phyloP scores from a whole-genome alignment of 306 rosid species.

The Boehmeria nivea region DNA sequence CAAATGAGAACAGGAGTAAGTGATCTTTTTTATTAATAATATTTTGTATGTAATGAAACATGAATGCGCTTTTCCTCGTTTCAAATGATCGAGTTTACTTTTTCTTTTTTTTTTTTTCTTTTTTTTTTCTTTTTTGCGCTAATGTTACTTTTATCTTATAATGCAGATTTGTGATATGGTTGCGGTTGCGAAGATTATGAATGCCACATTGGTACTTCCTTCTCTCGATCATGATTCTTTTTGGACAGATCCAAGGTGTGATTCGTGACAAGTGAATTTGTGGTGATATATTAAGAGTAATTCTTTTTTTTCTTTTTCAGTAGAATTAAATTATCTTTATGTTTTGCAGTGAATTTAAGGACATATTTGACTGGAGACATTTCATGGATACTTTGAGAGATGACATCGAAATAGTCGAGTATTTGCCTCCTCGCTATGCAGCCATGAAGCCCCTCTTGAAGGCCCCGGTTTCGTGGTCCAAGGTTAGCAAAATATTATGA shows the following conservation, averaged over 20 bases:
- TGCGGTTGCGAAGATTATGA: slow-evolving; percentile 93
- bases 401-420: slow-evolving; percentile 68
- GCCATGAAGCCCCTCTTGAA: slow-evolving; percentile 49
- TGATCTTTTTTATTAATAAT: neutral
- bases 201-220: slow-evolving; percentile 94
- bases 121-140: slow-evolving; percentile 29
- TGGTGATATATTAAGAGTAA: neutral
- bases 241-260: slow-evolving; percentile 98
- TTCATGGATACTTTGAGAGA: slow-evolving; percentile 67
- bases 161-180: slow-evolving; percentile 99
- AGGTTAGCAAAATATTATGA: slow-evolving; percentile 42
- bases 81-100: neutral
- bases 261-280: neutral
- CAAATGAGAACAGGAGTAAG: slow-evolving; percentile 99
- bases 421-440: slow-evolving; percentile 59
- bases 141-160: slow-evolving; percentile 14
- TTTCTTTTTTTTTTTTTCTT: too few relatives aligned
- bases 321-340: slow-evolving; percentile 3
- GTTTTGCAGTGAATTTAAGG: slow-evolving; percentile 81
- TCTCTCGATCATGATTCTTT: slow-evolving; percentile 86
- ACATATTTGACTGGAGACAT: slow-evolving; percentile 94
- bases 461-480: slow-evolving; percentile 98
- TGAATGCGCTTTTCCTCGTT: neutral
- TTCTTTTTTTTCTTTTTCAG: slow-evolving; percentile 18
- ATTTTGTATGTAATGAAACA: too few relatives aligned